Evolutionary conservation across 331 rosid species (phyloP).

Genomic region (Prunus yedoensis): DNA sequence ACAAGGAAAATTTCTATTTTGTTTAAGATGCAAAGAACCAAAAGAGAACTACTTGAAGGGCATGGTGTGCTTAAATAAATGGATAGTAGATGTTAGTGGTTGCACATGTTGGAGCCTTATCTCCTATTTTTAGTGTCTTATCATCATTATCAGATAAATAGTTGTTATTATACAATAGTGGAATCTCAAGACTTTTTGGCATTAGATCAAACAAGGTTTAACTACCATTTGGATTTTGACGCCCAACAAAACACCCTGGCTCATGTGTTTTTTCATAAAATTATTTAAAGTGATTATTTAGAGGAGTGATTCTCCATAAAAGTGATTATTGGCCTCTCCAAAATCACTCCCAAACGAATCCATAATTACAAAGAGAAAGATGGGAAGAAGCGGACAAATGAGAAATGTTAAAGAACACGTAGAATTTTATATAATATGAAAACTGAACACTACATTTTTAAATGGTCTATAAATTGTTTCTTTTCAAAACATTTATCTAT

Average conservation of each 20-base stretch:
- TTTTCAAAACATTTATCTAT: too few species aligned
- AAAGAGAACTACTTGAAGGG: neutral
- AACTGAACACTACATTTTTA: too few species aligned
- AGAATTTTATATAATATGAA: neutral
- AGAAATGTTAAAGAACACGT: neutral
- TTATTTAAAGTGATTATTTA: too few species aligned
- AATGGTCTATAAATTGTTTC: neutral
- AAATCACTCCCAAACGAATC: too few species aligned
- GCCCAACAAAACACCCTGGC: neutral
- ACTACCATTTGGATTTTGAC: neutral
- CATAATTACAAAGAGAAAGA: too few species aligned
- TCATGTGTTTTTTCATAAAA: too few species aligned
- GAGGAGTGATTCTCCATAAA: too few species aligned
- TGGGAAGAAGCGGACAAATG: neutral
- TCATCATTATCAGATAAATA: conserved; percentile 20
- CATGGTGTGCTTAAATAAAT: conserved; percentile 2
- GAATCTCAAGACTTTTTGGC: conserved; percentile 12
- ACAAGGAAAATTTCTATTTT: conserved; percentile 12
- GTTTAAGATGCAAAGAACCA: neutral
- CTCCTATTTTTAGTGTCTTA: conserved; percentile 16
- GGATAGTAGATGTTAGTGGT: conserved; percentile 9
- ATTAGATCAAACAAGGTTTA: conserved; percentile 8
- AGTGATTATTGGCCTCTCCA: too few species aligned
- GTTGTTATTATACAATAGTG: conserved; percentile 13
- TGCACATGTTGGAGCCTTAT: conserved; percentile 28